Conservation (phyloP, 805 yeast species). For the Teunomyces barrocoloradensis region DNA sequence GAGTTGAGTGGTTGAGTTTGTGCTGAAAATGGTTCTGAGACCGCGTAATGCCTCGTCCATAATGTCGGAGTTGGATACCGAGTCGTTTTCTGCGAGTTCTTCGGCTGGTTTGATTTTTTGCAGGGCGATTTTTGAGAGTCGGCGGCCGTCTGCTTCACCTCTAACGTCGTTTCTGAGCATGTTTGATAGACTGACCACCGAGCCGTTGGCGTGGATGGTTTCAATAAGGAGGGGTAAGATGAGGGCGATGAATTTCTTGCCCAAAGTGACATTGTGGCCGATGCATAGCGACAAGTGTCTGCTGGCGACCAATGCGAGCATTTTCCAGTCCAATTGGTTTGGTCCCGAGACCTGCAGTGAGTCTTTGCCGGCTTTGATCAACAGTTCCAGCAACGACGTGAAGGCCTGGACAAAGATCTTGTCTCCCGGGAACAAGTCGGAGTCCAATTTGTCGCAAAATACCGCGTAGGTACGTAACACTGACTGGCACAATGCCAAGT, state of each 20-base stretch:
- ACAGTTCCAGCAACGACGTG: conserved; percentile 20
- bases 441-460: conserved; percentile 51
- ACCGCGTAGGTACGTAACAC: conserved; percentile 46
- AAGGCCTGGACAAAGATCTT: conserved; percentile 51
- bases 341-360: conserved; percentile 18
- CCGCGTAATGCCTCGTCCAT: conserved; percentile 48
- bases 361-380: conserved; percentile 15
- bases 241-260: conserved; percentile 26
- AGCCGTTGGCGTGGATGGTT: conserved; percentile 24
- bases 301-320: conserved; percentile 40
- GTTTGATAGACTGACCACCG: conserved; percentile 17
- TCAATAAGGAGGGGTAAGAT: conserved; percentile 40
- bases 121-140: conserved; percentile 27
- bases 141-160: conserved; percentile 13
- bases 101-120: conserved; percentile 22
- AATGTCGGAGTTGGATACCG: conserved; percentile 37
- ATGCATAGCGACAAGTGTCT: conserved; percentile 38
- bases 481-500: conserved; percentile 57
- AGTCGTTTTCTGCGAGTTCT: conserved; percentile 32
- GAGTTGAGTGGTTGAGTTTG: conserved; percentile 61
- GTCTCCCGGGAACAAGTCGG: conserved; percentile 65
- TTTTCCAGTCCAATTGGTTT: conserved; percentile 44
- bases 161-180: conserved; percentile 27
- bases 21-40: conserved; percentile 60
- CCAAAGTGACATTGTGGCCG: conserved; percentile 29